These are phyloP conservation scores for Fonsecaea monophora DNA, from an alignment of 2,329 filamentous ascomycete species.

Conservation along the genomic window DNA sequence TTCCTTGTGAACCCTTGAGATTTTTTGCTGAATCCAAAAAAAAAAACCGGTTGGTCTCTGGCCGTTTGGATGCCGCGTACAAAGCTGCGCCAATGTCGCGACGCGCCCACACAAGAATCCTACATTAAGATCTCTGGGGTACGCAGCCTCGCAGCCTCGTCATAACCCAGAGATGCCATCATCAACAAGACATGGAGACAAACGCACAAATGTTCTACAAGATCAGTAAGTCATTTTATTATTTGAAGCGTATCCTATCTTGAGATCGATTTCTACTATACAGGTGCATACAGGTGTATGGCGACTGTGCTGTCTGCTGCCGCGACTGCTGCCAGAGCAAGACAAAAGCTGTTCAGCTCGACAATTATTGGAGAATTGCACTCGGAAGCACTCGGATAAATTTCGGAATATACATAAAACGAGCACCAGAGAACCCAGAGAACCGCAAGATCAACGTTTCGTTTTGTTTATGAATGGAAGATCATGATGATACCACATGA, in stretches of 20 bases:
- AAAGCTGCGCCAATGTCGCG: neutral
- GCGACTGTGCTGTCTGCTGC: conserved; percentile 15
- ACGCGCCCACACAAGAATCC: neutral
- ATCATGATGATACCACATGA: too few species aligned
- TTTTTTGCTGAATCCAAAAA: neutral
- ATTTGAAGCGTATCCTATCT: conserved; percentile 2
- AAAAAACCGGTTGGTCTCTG: neutral
- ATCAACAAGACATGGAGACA: neutral
- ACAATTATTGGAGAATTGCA: too few species aligned
- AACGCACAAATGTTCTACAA: neutral
- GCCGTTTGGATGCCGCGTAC: neutral
- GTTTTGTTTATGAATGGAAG: too few species aligned
- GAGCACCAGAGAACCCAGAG: too few species aligned
- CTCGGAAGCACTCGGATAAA: too few species aligned
- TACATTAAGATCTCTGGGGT: neutral
- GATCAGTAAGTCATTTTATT: neutral
- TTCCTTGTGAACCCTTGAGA: neutral
- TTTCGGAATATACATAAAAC: too few species aligned
- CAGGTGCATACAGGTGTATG: conserved; percentile 12
- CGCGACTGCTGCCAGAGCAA: too few species aligned
- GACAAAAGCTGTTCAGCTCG: too few species aligned
- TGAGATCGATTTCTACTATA: conserved; percentile 12
- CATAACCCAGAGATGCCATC: neutral
- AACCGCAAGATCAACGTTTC: too few species aligned
- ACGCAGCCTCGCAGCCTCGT: neutral